Conservation (phyloP, 2,329 filamentous ascomycete species). For the Fusarium incarnatum region DNA sequence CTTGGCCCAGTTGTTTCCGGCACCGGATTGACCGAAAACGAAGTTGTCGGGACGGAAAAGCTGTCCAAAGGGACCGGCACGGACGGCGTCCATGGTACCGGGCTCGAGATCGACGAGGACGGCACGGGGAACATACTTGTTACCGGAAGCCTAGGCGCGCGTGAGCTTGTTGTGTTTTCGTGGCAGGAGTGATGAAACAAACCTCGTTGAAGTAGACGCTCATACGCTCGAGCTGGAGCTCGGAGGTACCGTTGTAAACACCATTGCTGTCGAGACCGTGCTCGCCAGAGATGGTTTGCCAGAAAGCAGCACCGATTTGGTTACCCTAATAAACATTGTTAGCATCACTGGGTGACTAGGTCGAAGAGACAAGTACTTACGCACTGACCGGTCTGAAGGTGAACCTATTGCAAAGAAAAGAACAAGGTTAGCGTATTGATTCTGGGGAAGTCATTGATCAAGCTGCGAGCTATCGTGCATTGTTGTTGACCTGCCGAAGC, state of each 20-base stretch:
- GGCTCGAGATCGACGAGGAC: slow-evolving; percentile 99
- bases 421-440: slow-evolving; percentile 65
- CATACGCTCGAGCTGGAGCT: slow-evolving; percentile 99
- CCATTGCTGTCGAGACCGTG: slow-evolving; percentile 98
- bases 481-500: slow-evolving; percentile 36
- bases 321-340: slow-evolving; percentile 78
- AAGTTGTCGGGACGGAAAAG: slow-evolving; percentile 99
- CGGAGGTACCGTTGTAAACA: slow-evolving; percentile 98
- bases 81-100: slow-evolving; percentile 99
- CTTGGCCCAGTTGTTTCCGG: slow-evolving; percentile 99
- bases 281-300: slow-evolving; percentile 89
- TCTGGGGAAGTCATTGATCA: slow-evolving; percentile 11
- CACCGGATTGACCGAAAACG: slow-evolving; percentile 99
- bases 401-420: slow-evolving; percentile 79
- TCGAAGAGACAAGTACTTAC: slow-evolving; percentile 64
- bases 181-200: slow-evolving; percentile 38
- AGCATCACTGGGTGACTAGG: slow-evolving; percentile 46
- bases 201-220: slow-evolving; percentile 97
- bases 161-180: slow-evolving; percentile 24
- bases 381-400: slow-evolving; percentile 99
- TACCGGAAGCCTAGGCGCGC: slow-evolving; percentile 79
- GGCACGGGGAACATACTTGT: slow-evolving; percentile 99
- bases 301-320: slow-evolving; percentile 99
- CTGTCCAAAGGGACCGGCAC: slow-evolving; percentile 96
- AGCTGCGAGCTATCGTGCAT: slow-evolving; percentile 27